Percentiles rank a stretch among this genome's conserved stretches.
phyloP scores from a whole-genome alignment of 2,329 filamentous ascomycete genomes.

The Hymenoscyphus fructigenus region DNA sequence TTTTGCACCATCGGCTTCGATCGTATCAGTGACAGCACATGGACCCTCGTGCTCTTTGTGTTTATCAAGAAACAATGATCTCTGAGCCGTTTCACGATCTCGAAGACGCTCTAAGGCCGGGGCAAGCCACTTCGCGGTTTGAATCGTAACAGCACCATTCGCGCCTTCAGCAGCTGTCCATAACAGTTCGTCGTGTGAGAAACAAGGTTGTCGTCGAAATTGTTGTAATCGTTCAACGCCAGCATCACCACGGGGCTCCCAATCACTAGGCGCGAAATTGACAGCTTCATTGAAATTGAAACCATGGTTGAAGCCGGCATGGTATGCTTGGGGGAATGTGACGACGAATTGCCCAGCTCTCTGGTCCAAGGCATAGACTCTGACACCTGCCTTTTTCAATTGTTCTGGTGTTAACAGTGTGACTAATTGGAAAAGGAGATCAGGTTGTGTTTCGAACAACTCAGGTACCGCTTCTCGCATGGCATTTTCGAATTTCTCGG shows the following conservation, averaged over 20 bases:
- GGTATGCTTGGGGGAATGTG: conserved; percentile 95
- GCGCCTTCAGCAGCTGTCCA: conserved; percentile 83
- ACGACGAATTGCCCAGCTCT: conserved; percentile 93
- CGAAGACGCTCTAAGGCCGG: conserved; percentile 80
- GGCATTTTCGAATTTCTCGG: conserved; percentile 90
- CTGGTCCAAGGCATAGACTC: conserved; percentile 94
- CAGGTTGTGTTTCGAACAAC: conserved; percentile 93
- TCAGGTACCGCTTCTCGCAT: conserved; percentile 96
- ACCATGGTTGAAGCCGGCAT: conserved; percentile 96
- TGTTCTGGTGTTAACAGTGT: conserved; percentile 92
- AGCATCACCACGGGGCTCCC: conserved; percentile 87
- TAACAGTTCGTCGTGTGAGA: conserved; percentile 93
- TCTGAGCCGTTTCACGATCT: conserved; percentile 67
- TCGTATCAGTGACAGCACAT: conserved; percentile 33
- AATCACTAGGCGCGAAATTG: conserved; percentile 93
- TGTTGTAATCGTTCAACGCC: conserved; percentile 84
- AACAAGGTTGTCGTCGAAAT: conserved; percentile 90
- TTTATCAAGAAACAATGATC: conserved; percentile 66
- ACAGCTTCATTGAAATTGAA: conserved; percentile 99
- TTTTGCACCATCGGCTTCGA: conserved; percentile 36
- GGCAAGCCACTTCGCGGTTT: conserved; percentile 91
- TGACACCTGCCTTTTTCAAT: conserved; percentile 85
- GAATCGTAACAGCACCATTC: conserved; percentile 65
- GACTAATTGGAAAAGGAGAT: conserved; percentile 95
- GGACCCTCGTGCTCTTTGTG: conserved; percentile 53